Percentiles rank a stretch among this genome's conserved stretches.
Conservation (phyloP, 78 protist genomes). For the Parvularia atlantis region DNA sequence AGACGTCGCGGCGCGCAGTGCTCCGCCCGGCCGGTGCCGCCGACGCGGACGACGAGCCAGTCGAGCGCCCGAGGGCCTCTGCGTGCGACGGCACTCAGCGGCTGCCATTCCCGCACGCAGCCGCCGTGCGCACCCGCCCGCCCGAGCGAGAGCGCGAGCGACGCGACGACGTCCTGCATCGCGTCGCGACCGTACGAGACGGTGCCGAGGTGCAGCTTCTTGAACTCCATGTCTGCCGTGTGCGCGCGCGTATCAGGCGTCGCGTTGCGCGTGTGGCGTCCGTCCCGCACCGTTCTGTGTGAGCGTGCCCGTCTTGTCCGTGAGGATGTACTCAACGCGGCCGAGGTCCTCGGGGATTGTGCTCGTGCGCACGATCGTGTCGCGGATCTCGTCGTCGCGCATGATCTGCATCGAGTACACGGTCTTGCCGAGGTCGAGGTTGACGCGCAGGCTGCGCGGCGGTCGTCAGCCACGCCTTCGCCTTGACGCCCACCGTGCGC, state of each 20-base stretch:
- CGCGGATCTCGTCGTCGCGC: conserved; percentile 21
- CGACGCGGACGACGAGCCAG: not conserved
- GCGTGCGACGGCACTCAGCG: no score
- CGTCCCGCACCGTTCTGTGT: conserved; percentile 76
- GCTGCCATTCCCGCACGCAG: no score
- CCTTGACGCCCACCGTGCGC: conserved; percentile 39
- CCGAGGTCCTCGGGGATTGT: conserved; percentile 97
- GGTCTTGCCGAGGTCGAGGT: conserved; percentile 78
- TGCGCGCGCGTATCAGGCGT: not conserved
- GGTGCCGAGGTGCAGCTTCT: conserved; percentile 54
- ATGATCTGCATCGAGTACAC: conserved; percentile 35
- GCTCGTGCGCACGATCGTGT: conserved; percentile 55
- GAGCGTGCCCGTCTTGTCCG: conserved; percentile 98
- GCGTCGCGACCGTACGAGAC: conserved; percentile 50
- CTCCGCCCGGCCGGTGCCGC: not conserved
- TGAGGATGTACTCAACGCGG: conserved; percentile 76
- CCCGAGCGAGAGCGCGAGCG: no score
- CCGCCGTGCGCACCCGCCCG: no score
- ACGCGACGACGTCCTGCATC: conserved; percentile 30
- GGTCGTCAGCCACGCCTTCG: not conserved
- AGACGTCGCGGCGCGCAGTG: not conserved
- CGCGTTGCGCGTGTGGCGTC: no score
- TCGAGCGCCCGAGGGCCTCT: no score
- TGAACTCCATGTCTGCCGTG: conserved; percentile 25
- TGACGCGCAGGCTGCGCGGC: conserved; percentile 51